A percentile compares a stretch with the other conserved stretches of the same genome.
Conservation (phyloP, 2,329 filamentous ascomycete genomes). For the Paracorniculantispora psalliotae region DNA sequence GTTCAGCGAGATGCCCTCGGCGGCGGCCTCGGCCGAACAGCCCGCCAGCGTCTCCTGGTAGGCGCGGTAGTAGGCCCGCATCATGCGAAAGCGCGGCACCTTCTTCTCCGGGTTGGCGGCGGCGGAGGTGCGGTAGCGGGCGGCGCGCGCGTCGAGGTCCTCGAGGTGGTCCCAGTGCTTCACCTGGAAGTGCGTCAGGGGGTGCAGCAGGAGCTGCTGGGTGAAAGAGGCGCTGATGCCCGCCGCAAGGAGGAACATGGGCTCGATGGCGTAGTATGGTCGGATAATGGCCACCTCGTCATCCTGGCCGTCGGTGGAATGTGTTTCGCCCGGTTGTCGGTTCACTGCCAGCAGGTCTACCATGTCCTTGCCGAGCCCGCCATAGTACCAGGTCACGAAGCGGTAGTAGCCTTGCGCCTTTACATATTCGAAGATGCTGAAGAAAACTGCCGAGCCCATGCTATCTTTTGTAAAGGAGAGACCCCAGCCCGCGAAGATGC, state of each 20-base stretch:
- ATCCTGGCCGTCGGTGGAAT: conserved; percentile 17
- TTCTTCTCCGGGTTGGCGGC: conserved; percentile 28
- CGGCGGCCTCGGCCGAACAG: conserved; percentile 52
- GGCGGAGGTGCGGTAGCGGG: conserved; percentile 36
- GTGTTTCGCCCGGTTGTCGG: conserved; percentile 28
- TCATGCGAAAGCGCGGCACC: conserved; percentile 44
- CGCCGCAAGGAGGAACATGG: conserved; percentile 63
- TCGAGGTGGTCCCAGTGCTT: conserved; percentile 70
- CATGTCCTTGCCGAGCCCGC: conserved; percentile 48
- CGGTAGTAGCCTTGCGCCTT: conserved; percentile 68
- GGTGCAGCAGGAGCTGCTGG: conserved; percentile 67
- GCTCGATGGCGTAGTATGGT: conserved; percentile 72
- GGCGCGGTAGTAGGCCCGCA: conserved; percentile 63
- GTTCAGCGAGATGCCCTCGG: conserved; percentile 50
- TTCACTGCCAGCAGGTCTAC: conserved; percentile 46
- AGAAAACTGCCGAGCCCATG: conserved; percentile 66
- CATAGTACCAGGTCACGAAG: conserved; percentile 68
- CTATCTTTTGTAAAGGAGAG: conserved; percentile 66
- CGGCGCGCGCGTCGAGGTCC: conserved; percentile 59
- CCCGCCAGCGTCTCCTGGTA: conserved; percentile 64
- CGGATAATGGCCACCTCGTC: conserved; percentile 46
- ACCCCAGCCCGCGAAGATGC: conserved; percentile 69
- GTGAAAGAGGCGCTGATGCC: conserved; percentile 63
- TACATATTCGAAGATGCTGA: conserved; percentile 69
- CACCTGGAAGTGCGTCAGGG: conserved; percentile 64